Conservation (phyloP, 2,329 filamentous ascomycete species). For the Ceratocystis diversiconidia region DNA sequence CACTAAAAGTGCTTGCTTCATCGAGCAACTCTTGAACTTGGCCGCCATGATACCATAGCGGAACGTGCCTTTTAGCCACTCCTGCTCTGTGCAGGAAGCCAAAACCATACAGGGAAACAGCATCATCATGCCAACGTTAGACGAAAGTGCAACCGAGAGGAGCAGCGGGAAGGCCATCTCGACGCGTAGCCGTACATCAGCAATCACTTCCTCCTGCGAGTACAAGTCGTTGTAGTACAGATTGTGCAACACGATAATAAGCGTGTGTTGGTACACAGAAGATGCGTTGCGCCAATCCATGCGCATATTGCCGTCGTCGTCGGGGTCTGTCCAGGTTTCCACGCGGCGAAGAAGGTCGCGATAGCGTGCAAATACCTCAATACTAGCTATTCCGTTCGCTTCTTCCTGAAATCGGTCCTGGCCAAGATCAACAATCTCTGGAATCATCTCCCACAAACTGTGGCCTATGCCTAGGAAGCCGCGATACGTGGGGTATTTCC, state of each 20-base stretch:
- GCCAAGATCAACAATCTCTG: constrained; percentile 14
- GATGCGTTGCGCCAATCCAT: constrained; percentile 15
- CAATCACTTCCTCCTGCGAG: constrained; percentile 9
- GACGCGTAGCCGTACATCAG: constrained; percentile 9
- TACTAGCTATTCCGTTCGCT: constrained; percentile 1
- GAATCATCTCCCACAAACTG: constrained; percentile 14
- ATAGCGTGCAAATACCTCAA: constrained; percentile 13
- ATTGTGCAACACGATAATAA: constrained; percentile 15
- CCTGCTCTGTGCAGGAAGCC: constrained; percentile 16
- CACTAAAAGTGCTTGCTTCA: constrained; percentile 13
- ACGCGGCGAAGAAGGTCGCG: constrained; percentile 9
- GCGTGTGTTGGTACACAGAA: constrained; percentile 13
- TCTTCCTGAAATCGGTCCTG: constrained; percentile 12
- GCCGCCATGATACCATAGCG: constrained; percentile 16
- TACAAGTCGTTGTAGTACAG: constrained; percentile 15
- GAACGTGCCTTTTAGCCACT: constrained; percentile 15
- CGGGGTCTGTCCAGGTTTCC: constrained; percentile 11
- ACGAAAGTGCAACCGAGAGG: constrained; percentile 15
- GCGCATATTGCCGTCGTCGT: constrained; percentile 14
- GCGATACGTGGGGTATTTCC: constrained; percentile 7
- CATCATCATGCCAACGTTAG: constrained; percentile 16
- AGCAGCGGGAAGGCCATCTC: constrained; percentile 16
- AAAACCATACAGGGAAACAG: constrained; percentile 15
- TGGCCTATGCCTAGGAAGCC: constrained; percentile 13
- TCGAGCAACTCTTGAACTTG: constrained; percentile 17